Base-by-base conservation (phyloP, 768 basidiomycete genomes). In the Pleurotus tuber-regium region DNA sequence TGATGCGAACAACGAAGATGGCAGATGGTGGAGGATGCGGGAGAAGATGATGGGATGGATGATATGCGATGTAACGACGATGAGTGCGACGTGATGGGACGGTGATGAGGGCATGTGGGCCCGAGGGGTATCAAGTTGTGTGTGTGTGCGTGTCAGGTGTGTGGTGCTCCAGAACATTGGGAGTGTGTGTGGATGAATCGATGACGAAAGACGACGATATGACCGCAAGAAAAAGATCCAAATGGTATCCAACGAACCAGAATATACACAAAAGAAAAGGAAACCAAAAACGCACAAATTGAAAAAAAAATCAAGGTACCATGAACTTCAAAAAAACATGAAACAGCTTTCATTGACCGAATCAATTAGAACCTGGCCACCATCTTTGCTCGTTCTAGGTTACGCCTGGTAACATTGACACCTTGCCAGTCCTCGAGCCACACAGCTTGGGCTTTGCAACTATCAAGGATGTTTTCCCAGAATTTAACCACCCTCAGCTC, bases 351-450 rank as follows among this genome's bases (percentile, higher is more conserved):
- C 11, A 19, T 9, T 42, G 41, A 9, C 41, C 21, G 21, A 11
- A 44, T 14, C 43, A 14, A 9, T 31, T 30, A 31, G 46, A n/a
- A 12, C 21, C 46, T 29, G 8, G 46, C 46, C 11, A 31, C 29
- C 42, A 50, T 21, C 53, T 59, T 58, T 10, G 60, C 63, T 39
- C 67, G 57, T 54, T 55, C 59, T 54, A 71, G 51, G 54, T 71
- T 70, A 44, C 75, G 68, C 47, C 64, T 56, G 24, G 79, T 82
- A 53, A 86, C 70, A 61, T 84, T 84, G 16, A 79, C 68, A 14
- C 86, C 86, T 1, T 63, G 62, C 57, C 76, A 84, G 62, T 87
- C 83, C 67, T 88, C 84, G 44, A 88, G 64, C 75, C 78, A 82
- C 52, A 88, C 83, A 29, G 71, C 76, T 6, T 77, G 70, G 54